Base-by-base conservation (phyloP, 2,329 filamentous ascomycete species). In the Pyrenophora graminea region DNA sequence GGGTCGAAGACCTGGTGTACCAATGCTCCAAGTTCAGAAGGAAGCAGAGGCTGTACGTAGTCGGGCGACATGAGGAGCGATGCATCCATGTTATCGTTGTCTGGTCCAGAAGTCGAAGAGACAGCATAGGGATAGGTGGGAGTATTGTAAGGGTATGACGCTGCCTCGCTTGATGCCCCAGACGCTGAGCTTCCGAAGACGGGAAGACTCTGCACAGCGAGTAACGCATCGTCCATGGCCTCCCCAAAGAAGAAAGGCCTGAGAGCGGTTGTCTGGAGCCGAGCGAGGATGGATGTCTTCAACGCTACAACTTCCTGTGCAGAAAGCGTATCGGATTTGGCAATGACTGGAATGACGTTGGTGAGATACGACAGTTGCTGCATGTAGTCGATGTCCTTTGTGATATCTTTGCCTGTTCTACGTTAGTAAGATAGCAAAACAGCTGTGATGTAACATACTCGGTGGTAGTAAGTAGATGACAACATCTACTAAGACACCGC, bases 41-140 rank as follows among this genome's bases (percentile, higher is more conserved):
- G 74, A 3, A 89, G 75, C 4, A 97, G 79, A 1, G 93, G 93
- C 55, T 90, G 87, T 12, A 94, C 79, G 68, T 97, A 97, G 64
- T 94, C 89, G 1, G 92, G 87, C 48, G 87, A 91, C 93, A 97
- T 97, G 15, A 97, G 81, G 0, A 96, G 79, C 64, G 91, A 96
- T 15, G 92, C 93, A 70, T 97, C 93, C 87, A 97, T 95, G 37
- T 82, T 85, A 33, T 96, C 90, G 53, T 85, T 77, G 63, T 97
- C 91, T 18, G 83, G 82, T 1, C 82, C 84, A 19, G 83, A 79
- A 10, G 83, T 83, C 17, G 89, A 94, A 1, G 93, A 97, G 17
- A 96, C 81, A 0, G 90, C 85, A 67, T 90, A 95, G 87, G 84
- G 51, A 77, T 76, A 64, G 9, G 69, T 73, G 17, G 69, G 64